Evolutionary conservation across 1,284 basidiomycete species (phyloP).

Genomic region (Malassezia nana): DNA sequence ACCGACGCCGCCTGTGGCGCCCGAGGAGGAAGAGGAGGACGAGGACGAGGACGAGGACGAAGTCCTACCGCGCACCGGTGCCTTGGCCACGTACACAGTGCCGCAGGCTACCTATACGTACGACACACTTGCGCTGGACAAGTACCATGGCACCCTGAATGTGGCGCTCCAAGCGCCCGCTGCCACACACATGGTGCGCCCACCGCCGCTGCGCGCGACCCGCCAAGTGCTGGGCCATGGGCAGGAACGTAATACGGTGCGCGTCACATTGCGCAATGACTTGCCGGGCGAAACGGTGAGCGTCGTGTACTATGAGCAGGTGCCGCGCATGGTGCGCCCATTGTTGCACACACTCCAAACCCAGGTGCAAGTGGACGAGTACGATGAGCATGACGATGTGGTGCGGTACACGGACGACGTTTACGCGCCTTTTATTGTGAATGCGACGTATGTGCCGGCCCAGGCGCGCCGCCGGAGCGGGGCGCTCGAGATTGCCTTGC

Average conservation of each 20-base stretch:
- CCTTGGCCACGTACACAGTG: neutral
- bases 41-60: constrained; percentile 17
- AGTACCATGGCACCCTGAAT: neutral
- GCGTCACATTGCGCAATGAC: constrained; percentile 62
- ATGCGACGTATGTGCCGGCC: constrained; percentile 25
- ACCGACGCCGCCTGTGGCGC: neutral
- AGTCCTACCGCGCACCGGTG: neutral
- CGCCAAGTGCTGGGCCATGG: constrained; percentile 65
- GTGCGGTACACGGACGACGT: constrained; percentile 28
- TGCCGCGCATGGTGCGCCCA: constrained; percentile 84
- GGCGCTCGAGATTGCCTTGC: constrained; percentile 57
- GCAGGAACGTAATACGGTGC: constrained; percentile 66
- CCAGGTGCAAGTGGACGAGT: constrained; percentile 18
- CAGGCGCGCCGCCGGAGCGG: constrained; percentile 18
- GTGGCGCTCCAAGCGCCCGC: neutral
- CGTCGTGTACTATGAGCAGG: constrained; percentile 72
- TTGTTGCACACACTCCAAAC: constrained; percentile 70
- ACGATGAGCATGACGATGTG: constrained; percentile 20
- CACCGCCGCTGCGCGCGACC: constrained; percentile 55
- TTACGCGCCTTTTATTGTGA: constrained; percentile 18
- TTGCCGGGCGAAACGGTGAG: constrained; percentile 50
- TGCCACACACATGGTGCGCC: neutral
- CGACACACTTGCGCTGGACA: neutral
- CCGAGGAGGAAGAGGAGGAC: constrained; percentile 13
- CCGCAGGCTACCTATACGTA: neutral